phyloP scores from a whole-genome alignment of 129 eudicot genomes.

The Flaveria bidentis region DNA sequence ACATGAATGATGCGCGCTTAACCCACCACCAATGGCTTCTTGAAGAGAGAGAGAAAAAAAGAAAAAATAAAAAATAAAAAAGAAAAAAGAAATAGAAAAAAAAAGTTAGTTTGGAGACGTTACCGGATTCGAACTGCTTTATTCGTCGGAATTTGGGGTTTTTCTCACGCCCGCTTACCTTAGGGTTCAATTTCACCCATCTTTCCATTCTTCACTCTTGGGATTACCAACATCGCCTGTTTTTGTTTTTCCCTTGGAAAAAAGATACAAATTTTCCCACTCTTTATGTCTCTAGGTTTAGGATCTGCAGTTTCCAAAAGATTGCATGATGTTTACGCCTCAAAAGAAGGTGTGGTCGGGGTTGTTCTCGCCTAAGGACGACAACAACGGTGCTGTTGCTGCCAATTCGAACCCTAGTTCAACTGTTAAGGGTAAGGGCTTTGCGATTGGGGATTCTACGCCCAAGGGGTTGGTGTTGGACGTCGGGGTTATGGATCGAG shows the following conservation, averaged over 20 bases:
- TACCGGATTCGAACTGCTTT: conserved; percentile 64
- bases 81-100: conserved; percentile 10
- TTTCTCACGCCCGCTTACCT: conserved; percentile 54
- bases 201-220: neutral
- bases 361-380: conserved; percentile 61
- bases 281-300: conserved; percentile 45
- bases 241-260: conserved; percentile 4
- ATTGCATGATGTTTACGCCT: conserved; percentile 63
- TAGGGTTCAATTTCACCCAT: conserved; percentile 25
- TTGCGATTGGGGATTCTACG: conserved; percentile 11
- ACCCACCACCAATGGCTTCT: conserved; percentile 52
- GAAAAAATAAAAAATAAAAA: too few relatives aligned
- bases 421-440: conserved; percentile 45
- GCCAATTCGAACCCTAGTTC: conserved; percentile 36
- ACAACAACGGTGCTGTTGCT: conserved; percentile 46
- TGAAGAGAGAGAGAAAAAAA: conserved; percentile 42
- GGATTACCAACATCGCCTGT: conserved; percentile 27
- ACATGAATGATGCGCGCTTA: conserved; percentile 62
- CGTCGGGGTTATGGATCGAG: conserved; percentile 44
- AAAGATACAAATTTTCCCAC: conserved; percentile 13
- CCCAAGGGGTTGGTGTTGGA: conserved; percentile 26
- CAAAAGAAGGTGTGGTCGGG: conserved; percentile 55
- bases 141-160: conserved; percentile 69
- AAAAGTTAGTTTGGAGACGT: conserved; percentile 53
- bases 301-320: conserved; percentile 38